Conservation (phyloP, 164 flowering plant species). For the Magnolia officinalis region DNA sequence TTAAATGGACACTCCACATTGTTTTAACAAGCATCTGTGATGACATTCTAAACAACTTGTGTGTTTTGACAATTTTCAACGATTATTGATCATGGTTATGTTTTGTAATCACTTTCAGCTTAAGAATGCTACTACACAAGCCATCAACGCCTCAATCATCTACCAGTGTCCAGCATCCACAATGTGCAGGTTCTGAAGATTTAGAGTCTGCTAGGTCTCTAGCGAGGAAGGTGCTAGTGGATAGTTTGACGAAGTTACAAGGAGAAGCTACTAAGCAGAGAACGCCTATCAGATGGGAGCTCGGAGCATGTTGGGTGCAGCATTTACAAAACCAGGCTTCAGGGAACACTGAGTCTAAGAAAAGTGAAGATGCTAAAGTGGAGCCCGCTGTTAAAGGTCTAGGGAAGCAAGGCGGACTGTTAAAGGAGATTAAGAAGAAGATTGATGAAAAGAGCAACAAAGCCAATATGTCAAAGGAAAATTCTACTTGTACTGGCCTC, state of each 20-base stretch:
- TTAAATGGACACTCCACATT: too few species aligned
- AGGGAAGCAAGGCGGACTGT: conserved; percentile 87
- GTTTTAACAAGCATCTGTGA: too few species aligned
- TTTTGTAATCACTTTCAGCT: conserved; percentile 38
- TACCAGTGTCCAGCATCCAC: conserved; percentile 37
- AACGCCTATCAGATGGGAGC: conserved; percentile 86
- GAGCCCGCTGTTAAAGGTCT: conserved; percentile 92
- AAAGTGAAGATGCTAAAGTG: conserved; percentile 63
- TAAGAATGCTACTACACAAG: conserved; percentile 81
- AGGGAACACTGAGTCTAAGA: conserved; percentile 65
- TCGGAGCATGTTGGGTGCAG: conserved; percentile 98
- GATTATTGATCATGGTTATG: not conserved
- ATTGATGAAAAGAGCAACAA: conserved; percentile 41
- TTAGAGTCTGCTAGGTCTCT: conserved; percentile 39
- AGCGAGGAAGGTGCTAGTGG: conserved; percentile 52
- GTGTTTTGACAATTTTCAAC: too few species aligned
- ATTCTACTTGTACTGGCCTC: conserved; percentile 19
- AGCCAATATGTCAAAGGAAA: conserved; percentile 49
- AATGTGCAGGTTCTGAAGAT: conserved; percentile 47
- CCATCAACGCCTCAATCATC: conserved; percentile 47
- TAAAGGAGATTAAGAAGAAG: conserved; percentile 81
- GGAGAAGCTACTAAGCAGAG: conserved; percentile 39
- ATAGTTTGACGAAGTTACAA: conserved; percentile 63
- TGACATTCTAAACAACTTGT: too few species aligned
- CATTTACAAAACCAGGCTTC: conserved; percentile 87